Evolutionary conservation across 2,329 filamentous ascomycete genomes (phyloP), one percentile per base, ranked within the genome.

Genomic region (Boeremia lycopersici): DNA sequence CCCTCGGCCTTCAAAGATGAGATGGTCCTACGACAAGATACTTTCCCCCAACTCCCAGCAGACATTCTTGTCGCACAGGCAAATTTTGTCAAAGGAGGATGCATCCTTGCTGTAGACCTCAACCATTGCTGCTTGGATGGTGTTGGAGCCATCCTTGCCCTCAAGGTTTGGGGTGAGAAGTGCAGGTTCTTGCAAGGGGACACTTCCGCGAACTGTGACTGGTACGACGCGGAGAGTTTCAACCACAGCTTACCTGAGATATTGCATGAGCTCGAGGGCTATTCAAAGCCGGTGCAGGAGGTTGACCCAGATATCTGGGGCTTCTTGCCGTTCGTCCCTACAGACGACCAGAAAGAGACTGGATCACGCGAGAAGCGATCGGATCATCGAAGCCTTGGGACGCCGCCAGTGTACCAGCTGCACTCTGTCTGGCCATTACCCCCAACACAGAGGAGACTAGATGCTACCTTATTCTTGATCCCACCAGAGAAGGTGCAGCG

Each of bases 81-180:
- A 13, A 34, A 34, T 34, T 34, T 34, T 34, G 33, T 34, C 13
- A 13, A 34, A 15, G 33, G 33, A 6, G 33, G 33, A 3, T 34
- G 33, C 13, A 13, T 34, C n/a, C 33, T 34, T 13, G 33, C 33
- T 3, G 13, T 15, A 6, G 13, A 34, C 13, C 6, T 34, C 12
- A 34, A 13, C 33, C 33, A 34, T 15, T 13, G 11, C 13, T 34
- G 33, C 13, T 13, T 34, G 11, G 33, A 34, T n/a, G 33, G 33
- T 15, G 6, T 34, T 15, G 61, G 66, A 13, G 57, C 57, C 11
- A 60, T 70, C 31, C 46, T 68, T 5, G 56, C 59, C 2, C 44
- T 70, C 15, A 61, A 63, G 34, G 62, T 55, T 1, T 70, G 67
- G 67, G 67, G 61, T 2, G 64, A 67, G 52, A 54, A 59, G 30